Evolutionary conservation across 331 rosid genomes (phyloP).

Genomic region (Telfairia occidentalis): DNA sequence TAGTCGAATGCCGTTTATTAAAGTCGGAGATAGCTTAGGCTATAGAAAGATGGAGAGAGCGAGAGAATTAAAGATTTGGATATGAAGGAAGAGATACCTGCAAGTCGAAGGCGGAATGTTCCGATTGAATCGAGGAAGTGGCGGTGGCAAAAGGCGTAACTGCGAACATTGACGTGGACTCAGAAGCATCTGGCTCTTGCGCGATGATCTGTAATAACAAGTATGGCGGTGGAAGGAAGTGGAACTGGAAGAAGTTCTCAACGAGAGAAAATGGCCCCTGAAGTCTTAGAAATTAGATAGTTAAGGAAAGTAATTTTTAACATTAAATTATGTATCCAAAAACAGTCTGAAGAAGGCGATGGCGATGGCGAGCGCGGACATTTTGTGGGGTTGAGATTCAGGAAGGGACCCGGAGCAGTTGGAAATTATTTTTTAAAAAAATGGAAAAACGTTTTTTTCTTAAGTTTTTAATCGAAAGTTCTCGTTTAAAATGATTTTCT

Average conservation of each 20-base stretch:
- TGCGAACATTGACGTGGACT: background rate
- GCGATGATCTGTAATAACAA: background rate
- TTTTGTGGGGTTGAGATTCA: no score
- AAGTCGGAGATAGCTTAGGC: background rate
- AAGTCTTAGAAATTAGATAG: no score
- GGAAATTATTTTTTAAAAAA: no score
- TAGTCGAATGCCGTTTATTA: background rate
- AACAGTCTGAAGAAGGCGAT: no score
- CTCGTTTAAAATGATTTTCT: no score
- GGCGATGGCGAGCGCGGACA: no score
- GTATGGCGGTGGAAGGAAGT: background rate
- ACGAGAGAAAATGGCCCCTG: no score
- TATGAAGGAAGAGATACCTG: slow-evolving; percentile 1
- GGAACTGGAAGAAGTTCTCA: background rate
- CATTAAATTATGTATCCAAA: no score
- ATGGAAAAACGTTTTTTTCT: background rate
- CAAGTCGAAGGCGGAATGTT: background rate
- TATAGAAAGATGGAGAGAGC: background rate
- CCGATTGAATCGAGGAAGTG: background rate
- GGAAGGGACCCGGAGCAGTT: no score
- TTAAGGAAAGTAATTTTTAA: no score
- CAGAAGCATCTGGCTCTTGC: background rate
- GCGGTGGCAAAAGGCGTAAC: background rate
- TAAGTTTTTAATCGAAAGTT: no score
- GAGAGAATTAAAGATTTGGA: background rate